phyloP scores from a whole-genome alignment of 495 filamentous ascomycete genomes.

The Hypoxylon perforatum region DNA sequence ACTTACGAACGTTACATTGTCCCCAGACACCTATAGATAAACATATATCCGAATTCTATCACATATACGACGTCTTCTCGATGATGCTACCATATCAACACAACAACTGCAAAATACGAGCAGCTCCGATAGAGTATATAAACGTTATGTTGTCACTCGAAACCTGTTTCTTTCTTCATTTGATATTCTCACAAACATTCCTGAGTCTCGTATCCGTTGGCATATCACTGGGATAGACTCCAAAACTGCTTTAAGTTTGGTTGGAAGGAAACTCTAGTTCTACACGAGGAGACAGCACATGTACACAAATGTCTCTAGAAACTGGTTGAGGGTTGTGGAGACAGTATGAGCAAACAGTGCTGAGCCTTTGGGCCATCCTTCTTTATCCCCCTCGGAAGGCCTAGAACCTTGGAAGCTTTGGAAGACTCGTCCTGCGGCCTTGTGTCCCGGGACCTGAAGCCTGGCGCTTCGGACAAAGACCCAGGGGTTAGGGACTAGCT shows the following conservation, averaged over 20 bases:
- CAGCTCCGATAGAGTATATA: background rate
- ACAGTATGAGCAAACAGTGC: conserved; percentile 25
- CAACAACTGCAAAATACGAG: conserved; percentile 5
- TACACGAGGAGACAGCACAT: conserved; percentile 7
- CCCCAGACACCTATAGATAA: too few relatives aligned
- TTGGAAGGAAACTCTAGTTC: conserved; percentile 18
- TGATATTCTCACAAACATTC: conserved; percentile 23
- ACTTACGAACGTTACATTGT: too few relatives aligned
- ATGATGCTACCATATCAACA: background rate
- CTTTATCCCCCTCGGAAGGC: background rate
- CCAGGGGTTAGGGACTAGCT: background rate
- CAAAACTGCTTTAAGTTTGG: conserved; percentile 11
- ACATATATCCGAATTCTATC: too few relatives aligned
- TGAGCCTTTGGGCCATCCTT: conserved; percentile 21
- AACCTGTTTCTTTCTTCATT: conserved; percentile 29
- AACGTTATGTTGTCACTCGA: conserved; percentile 9
- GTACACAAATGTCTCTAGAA: background rate
- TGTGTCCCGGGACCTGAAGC: background rate
- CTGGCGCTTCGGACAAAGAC: conserved; percentile 9
- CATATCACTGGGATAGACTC: conserved; percentile 25
- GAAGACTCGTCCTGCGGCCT: background rate
- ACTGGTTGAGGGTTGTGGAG: background rate
- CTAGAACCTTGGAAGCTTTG: background rate
- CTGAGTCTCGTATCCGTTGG: conserved; percentile 32
- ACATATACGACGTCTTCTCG: background rate